A percentile compares a stretch with the other conserved stretches of the same genome.
phyloP scores from a whole-genome alignment of 1,139 yeast genomes.

The Kluyveromyces sp. region DNA sequence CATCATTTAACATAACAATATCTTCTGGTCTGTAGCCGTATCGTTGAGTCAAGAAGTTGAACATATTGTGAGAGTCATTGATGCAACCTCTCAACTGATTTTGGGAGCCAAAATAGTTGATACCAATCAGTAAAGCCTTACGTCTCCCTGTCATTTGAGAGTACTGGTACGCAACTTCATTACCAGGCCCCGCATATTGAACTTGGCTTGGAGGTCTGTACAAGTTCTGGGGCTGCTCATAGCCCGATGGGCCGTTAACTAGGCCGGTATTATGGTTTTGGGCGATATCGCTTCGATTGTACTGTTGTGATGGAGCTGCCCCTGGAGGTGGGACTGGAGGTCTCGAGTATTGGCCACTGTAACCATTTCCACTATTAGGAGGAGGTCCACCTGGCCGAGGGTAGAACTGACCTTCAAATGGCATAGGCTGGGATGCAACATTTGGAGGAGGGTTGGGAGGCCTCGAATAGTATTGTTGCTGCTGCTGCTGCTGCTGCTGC shows the following conservation, averaged over 20 bases:
- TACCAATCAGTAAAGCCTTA: slow-evolving; percentile 80
- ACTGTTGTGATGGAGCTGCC: slow-evolving; percentile 7
- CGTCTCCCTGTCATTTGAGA: slow-evolving; percentile 69
- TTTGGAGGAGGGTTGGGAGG: neutral
- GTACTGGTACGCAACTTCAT: slow-evolving; percentile 44
- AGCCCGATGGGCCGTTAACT: slow-evolving; percentile 13
- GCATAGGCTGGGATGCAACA: slow-evolving; percentile 8
- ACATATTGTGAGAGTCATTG: slow-evolving; percentile 67
- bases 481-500: slow-evolving; percentile 12
- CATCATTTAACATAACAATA: slow-evolving; percentile 78
- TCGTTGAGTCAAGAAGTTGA: slow-evolving; percentile 43
- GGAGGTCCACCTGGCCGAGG: slow-evolving; percentile 11
- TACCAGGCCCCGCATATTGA: slow-evolving; percentile 17
- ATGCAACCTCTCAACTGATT: slow-evolving; percentile 78
- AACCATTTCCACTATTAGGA: neutral
- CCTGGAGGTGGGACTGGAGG: slow-evolving; percentile 2
- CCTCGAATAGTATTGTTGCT: slow-evolving; percentile 14
- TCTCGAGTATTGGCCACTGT: slow-evolving; percentile 11
- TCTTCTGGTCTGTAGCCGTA: slow-evolving; percentile 71
- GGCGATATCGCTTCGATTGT: slow-evolving; percentile 9
- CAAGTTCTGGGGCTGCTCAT: slow-evolving; percentile 14
- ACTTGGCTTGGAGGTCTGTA: slow-evolving; percentile 22
- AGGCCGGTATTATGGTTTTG: slow-evolving; percentile 8
- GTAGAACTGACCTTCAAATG: neutral
- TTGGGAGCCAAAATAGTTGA: slow-evolving; percentile 72